phyloP scores from a whole-genome alignment of 495 filamentous ascomycete genomes.

The Cudoniella acicularis region DNA sequence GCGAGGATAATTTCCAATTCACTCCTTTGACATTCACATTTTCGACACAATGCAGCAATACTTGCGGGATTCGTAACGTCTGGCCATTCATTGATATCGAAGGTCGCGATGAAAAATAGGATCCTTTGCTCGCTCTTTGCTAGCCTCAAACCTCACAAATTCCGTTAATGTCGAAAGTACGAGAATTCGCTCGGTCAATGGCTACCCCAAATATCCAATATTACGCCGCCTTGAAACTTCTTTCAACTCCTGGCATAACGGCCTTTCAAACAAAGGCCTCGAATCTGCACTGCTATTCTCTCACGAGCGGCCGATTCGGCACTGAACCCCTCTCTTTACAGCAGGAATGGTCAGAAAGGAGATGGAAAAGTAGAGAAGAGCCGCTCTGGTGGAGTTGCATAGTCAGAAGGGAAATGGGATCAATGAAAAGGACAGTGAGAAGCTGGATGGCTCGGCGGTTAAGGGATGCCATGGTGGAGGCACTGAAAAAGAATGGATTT shows the following conservation, averaged over 20 bases:
- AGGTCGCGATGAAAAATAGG: too few species aligned
- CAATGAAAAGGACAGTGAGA: slow-evolving; percentile 47
- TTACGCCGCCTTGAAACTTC: not conserved
- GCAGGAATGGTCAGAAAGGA: not conserved
- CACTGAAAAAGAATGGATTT: slow-evolving; percentile 52
- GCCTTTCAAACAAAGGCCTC: not conserved
- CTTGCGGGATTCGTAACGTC: too few species aligned
- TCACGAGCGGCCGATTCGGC: not conserved
- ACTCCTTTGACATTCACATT: not conserved
- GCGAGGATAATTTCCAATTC: not conserved
- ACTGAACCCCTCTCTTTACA: not conserved
- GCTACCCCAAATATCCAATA: not conserved
- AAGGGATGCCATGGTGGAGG: slow-evolving; percentile 49
- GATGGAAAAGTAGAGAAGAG: slow-evolving; percentile 13
- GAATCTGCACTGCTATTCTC: not conserved
- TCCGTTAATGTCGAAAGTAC: too few species aligned
- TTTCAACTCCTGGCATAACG: not conserved
- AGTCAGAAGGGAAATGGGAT: slow-evolving; percentile 16
- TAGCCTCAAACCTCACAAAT: too few species aligned
- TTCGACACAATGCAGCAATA: too few species aligned
- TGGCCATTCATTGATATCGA: too few species aligned
- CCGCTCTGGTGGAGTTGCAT: slow-evolving; percentile 49
- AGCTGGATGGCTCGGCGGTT: slow-evolving; percentile 47
- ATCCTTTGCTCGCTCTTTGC: too few species aligned
- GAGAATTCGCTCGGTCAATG: too few species aligned